Base-by-base conservation (phyloP, 2,329 filamentous ascomycete genomes). In the Xylariaceae sp. region DNA sequence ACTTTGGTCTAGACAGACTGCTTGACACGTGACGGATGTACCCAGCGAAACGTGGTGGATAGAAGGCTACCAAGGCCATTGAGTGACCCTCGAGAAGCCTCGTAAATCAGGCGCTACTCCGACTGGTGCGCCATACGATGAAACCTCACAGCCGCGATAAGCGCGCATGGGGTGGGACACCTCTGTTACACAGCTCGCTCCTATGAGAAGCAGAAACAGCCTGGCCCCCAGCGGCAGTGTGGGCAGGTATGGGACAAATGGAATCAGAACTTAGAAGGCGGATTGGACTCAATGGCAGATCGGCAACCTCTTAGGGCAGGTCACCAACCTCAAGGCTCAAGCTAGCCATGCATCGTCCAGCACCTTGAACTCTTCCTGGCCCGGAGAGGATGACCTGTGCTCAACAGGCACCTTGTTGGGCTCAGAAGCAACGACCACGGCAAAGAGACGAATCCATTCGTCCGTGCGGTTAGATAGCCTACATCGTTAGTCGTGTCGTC, bases 391-490 rank as follows among this genome's bases (percentile, higher is more conserved):
- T 16, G 41, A 29, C 34, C 37, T n/a, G 17, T 17, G 24, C 29
- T 40, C 46, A 12, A 48, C 34, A 13, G 45, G 46, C 8, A 56
- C 53, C 23, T 43, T 44, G 34, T 56, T 57, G 9, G 49, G 31
- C 32, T 54, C 44, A 18, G 56, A 54, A 18, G 35, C 43, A 7
- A 48, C 34, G 4, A 58, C 54, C 15, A 56, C 31, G 9, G 2
- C 45, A 9, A 57, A 21, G 8, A 55, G 23, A 16, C 55, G 48
- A 41, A 55, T 52, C 54, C 52, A 59, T 34, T 51, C 37, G 41
- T 51, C 45, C 15, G 52, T 55, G 30, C 50, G 54, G 23, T 59
- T 60, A 13, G 53, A 55, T 13, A 55, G 41, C 23, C 54, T 59
- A 34, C 9, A 26, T 31, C 17, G 18, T 3, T n/a, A 6, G 4